Percentiles rank a stretch among this genome's conserved stretches.
phyloP scores from a whole-genome alignment of 1,139 yeast species.

The Yamadazyma friedrichii region DNA sequence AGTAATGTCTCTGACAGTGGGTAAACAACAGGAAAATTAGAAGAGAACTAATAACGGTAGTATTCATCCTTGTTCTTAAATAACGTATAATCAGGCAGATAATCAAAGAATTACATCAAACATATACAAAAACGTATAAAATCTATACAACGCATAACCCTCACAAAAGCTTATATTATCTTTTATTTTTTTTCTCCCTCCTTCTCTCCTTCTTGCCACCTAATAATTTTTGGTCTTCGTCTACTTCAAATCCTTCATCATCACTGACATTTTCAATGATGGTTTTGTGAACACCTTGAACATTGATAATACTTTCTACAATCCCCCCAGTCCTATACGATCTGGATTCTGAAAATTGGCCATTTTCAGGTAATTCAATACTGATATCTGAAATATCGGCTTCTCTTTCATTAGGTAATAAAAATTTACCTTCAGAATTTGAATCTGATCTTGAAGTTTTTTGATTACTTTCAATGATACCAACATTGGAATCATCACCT shows the following conservation, averaged over 20 bases:
- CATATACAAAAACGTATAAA: too few relatives aligned
- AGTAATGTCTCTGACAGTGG: too few relatives aligned
- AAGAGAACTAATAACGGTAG: too few relatives aligned
- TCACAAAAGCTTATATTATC: background rate
- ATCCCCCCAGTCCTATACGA: slow-evolving; percentile 65
- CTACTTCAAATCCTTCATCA: slow-evolving; percentile 22
- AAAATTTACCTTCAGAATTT: slow-evolving; percentile 12
- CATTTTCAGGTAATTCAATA: slow-evolving; percentile 16
- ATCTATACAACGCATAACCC: too few relatives aligned
- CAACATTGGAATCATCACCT: slow-evolving; percentile 8
- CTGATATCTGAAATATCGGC: slow-evolving; percentile 29
- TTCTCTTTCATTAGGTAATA: slow-evolving; percentile 29
- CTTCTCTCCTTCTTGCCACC: slow-evolving; percentile 1
- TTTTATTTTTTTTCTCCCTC: background rate
- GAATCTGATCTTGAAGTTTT: slow-evolving; percentile 8
- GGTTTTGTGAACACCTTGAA: slow-evolving; percentile 83
- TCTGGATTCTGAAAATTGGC: slow-evolving; percentile 35
- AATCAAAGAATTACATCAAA: too few relatives aligned
- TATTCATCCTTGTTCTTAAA: too few relatives aligned
- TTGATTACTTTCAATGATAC: background rate
- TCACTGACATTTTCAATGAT: slow-evolving; percentile 67
- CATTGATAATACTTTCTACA: slow-evolving; percentile 79
- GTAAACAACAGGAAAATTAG: too few relatives aligned
- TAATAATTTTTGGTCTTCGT: slow-evolving; percentile 8
- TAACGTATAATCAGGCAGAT: too few relatives aligned